Percentiles rank a stretch among this genome's conserved stretches.
Conservation (phyloP, 148 eudicot genomes). For the Drosera capensis region DNA sequence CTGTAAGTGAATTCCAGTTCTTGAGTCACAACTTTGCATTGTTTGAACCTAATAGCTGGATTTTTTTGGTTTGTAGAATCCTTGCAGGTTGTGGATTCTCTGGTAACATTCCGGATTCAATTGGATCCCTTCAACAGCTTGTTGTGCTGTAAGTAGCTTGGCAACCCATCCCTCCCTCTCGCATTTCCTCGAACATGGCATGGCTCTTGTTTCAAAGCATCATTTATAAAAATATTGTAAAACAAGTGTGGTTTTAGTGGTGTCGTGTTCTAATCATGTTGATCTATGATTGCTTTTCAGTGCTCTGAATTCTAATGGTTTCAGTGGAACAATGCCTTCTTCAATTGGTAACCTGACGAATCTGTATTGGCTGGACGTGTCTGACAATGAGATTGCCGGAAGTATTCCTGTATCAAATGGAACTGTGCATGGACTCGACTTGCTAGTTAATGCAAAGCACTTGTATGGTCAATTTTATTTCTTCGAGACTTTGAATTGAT, state of each 20-base stretch:
- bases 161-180: background rate
- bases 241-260: background rate
- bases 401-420: slow-evolving; percentile 50
- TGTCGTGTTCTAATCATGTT: slow-evolving; percentile 11
- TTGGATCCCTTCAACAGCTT: slow-evolving; percentile 49
- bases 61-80: slow-evolving; percentile 17
- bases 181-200: background rate
- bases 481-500: too few species aligned
- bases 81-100: slow-evolving; percentile 61
- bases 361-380: slow-evolving; percentile 51
- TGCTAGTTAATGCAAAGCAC: slow-evolving; percentile 38
- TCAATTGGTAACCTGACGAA: slow-evolving; percentile 29
- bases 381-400: slow-evolving; percentile 46
- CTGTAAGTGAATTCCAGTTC: slow-evolving; percentile 32
- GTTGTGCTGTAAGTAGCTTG: slow-evolving; percentile 42
- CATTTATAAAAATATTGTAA: background rate
- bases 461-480: too few species aligned
- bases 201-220: background rate
- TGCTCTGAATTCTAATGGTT: slow-evolving; percentile 47
- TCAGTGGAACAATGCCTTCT: slow-evolving; percentile 44
- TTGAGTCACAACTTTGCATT: background rate
- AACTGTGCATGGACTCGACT: slow-evolving; percentile 41
- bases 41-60: background rate
- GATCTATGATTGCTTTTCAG: too few species aligned
- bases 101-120: slow-evolving; percentile 53